Evolutionary conservation across 2,329 filamentous ascomycete species (phyloP).

Genomic region (Alternaria sp.): DNA sequence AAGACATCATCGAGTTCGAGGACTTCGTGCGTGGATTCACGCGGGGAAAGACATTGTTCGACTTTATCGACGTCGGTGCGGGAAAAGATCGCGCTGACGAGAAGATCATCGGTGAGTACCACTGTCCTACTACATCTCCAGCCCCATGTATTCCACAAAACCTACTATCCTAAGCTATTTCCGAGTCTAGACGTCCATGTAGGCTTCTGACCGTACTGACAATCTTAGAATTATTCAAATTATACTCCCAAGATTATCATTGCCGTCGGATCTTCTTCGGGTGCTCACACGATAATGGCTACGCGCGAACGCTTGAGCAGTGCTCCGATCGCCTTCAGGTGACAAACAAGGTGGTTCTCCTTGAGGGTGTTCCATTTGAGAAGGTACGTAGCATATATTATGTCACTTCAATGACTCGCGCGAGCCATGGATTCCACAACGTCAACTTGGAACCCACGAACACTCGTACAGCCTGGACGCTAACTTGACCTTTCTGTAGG

Average conservation of each 20-base stretch:
- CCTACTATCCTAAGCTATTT: no score
- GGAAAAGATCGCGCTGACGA: conserved; percentile 55
- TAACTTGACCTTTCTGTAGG: conserved; percentile 19
- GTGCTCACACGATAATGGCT: conserved; percentile 63
- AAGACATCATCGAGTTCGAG: conserved; percentile 52
- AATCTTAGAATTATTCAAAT: conserved; percentile 58
- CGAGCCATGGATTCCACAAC: no score
- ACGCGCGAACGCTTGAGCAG: conserved; percentile 60
- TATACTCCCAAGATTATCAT: conserved; percentile 63
- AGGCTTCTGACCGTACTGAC: no score
- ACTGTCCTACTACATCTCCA: no score
- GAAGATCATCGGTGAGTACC: conserved; percentile 56
- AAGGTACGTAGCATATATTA: conserved; percentile 31
- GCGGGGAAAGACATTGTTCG: conserved; percentile 53
- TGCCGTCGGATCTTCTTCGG: conserved; percentile 67
- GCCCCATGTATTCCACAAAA: no score
- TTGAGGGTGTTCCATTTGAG: conserved; percentile 64
- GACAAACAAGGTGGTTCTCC: conserved; percentile 58
- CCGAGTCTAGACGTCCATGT: no score
- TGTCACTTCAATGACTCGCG: no score
- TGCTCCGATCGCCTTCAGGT: conserved; percentile 54
- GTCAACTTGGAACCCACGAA: no score
- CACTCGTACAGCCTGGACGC: no score
- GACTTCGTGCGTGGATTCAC: conserved; percentile 65
- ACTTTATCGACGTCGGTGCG: conserved; percentile 55